Percentiles rank a stretch among this genome's conserved stretches.
Conservation (phyloP, 73 alveolate species). For the Paramecium octaurelia region DNA sequence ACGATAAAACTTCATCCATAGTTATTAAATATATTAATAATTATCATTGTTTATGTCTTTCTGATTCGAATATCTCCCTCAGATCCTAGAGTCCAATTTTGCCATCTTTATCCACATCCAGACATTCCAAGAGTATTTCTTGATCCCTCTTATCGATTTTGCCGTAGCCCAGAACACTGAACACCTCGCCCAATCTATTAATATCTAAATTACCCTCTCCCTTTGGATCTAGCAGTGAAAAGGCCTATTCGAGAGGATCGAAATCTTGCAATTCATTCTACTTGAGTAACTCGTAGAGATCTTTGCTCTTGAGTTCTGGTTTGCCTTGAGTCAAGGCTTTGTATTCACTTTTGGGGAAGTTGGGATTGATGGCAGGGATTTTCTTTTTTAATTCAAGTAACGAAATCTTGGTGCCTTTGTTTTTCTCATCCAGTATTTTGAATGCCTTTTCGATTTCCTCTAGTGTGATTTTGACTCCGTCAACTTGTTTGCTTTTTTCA, state of each 20-base stretch:
- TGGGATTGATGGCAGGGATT: slow-evolving; percentile 60
- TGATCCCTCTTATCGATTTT: slow-evolving; percentile 48
- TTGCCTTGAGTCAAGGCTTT: slow-evolving; percentile 58
- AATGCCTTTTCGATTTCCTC: slow-evolving; percentile 63
- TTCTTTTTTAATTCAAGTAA: slow-evolving; percentile 51
- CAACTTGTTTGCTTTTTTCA: slow-evolving; percentile 22
- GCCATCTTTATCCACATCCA: slow-evolving; percentile 58
- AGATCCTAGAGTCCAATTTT: slow-evolving; percentile 56
- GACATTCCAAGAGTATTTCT: slow-evolving; percentile 51
- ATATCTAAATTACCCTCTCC: slow-evolving; percentile 52
- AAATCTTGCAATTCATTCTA: slow-evolving; percentile 56
- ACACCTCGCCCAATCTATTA: slow-evolving; percentile 52
- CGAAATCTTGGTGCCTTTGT: slow-evolving; percentile 45
- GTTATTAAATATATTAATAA: neutral
- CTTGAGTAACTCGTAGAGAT: slow-evolving; percentile 45
- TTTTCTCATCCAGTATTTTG: slow-evolving; percentile 59
- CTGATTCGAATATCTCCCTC: slow-evolving; percentile 60
- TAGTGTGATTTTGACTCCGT: slow-evolving; percentile 52
- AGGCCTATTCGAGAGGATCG: slow-evolving; percentile 61
- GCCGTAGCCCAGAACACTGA: slow-evolving; percentile 54
- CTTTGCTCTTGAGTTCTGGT: slow-evolving; percentile 58
- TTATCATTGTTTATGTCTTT: neutral
- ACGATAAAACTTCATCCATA: neutral
- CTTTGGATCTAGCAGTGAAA: slow-evolving; percentile 46
- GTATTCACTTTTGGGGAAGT: slow-evolving; percentile 52